phyloP scores from a whole-genome alignment of 2,329 filamentous ascomycete species.

The Penicillium sclerotiorum region DNA sequence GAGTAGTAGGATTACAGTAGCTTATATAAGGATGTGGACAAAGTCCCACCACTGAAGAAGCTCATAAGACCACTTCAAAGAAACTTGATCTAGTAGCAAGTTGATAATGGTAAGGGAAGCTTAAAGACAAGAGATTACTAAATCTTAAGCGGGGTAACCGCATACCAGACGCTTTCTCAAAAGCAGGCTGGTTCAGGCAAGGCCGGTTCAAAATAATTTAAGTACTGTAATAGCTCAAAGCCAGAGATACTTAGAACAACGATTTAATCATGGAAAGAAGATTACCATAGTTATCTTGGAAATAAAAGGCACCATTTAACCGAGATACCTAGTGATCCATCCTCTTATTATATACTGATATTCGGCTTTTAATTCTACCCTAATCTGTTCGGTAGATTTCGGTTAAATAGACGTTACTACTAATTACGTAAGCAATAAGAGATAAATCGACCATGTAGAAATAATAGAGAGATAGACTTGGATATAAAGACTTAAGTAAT shows the following conservation, averaged over 20 bases:
- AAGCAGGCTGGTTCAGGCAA: neutral
- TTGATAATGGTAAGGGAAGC: neutral
- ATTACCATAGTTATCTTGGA: neutral
- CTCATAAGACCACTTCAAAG: neutral
- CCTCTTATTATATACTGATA: neutral
- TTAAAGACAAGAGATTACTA: neutral
- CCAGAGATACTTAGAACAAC: neutral
- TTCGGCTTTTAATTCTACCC: neutral
- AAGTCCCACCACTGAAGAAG: slow-evolving; percentile 2
- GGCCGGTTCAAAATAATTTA: slow-evolving; percentile 6
- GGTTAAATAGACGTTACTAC: neutral
- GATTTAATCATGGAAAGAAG: neutral
- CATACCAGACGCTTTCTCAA: neutral
- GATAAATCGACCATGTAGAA: slow-evolving; percentile 7
- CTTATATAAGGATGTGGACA: slow-evolving; percentile 1
- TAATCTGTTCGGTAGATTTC: neutral
- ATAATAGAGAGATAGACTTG: neutral
- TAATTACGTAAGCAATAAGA: slow-evolving; percentile 1
- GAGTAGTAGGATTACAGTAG: slow-evolving; percentile 2
- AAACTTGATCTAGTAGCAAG: neutral
- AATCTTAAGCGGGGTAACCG: neutral
- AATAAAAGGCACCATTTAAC: neutral
- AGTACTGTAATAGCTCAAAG: slow-evolving; percentile 6
- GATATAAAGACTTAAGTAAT: neutral
- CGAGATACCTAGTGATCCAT: neutral